Percentiles rank a stretch among this genome's conserved stretches.
Conservation (phyloP, 306 rosid genomes). For the Pyrus communis region DNA sequence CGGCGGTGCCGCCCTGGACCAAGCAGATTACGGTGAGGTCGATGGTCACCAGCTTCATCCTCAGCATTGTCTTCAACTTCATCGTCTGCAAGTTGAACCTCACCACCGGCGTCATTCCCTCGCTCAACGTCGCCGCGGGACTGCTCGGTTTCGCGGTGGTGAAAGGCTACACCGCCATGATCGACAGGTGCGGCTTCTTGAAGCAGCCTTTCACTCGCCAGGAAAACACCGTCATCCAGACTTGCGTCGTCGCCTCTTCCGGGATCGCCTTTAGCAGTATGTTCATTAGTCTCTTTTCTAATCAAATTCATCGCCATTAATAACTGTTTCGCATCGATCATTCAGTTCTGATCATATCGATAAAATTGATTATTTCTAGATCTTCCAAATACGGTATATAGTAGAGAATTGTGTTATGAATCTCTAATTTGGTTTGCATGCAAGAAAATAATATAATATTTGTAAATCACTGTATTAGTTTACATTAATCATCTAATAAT, state of each 20-base stretch:
- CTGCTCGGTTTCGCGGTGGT: conserved; percentile 59
- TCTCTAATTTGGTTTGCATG: neutral
- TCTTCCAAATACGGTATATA: neutral
- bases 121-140: conserved; percentile 71
- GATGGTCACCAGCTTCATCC: conserved; percentile 38
- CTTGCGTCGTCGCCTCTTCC: conserved; percentile 76
- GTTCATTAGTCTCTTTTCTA: neutral
- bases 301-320: neutral
- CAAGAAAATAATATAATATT: neutral
- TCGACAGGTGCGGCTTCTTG: conserved; percentile 35
- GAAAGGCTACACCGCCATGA: conserved; percentile 36
- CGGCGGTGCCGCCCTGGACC: conserved; percentile 48
- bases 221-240: conserved; percentile 72
- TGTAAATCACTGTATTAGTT: neutral
- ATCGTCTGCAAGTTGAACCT: conserved; percentile 67
- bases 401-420: too few relatives aligned
- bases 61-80: conserved; percentile 50
- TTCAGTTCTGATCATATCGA: neutral
- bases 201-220: conserved; percentile 71
- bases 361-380: neutral
- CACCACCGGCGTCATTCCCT: conserved; percentile 68
- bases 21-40: conserved; percentile 52
- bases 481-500: neutral
- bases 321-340: neutral
- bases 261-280: conserved; percentile 82